Evolutionary conservation across 2,329 filamentous ascomycete genomes (phyloP).

Genomic region (Corinectria fuckeliana): DNA sequence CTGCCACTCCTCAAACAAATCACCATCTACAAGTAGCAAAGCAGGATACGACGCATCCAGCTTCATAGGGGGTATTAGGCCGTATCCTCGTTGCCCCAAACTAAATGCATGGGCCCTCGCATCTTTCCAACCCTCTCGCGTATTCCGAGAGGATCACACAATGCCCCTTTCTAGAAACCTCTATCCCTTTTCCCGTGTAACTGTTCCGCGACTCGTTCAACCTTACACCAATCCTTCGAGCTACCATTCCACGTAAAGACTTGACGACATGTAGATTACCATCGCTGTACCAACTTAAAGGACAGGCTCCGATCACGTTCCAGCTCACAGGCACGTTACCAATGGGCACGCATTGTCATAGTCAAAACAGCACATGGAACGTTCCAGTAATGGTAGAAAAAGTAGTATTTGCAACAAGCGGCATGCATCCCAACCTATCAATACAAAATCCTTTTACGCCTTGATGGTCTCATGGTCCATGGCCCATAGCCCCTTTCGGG

Average conservation of each 20-base stretch:
- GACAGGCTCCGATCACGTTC: background rate
- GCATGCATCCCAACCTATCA: constrained; percentile 37
- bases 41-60: background rate
- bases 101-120: no score
- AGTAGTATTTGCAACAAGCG: constrained; percentile 31
- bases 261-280: background rate
- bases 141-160: background rate
- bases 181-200: background rate
- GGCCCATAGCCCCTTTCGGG: constrained; percentile 26
- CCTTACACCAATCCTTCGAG: background rate
- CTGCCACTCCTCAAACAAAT: background rate
- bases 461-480: constrained; percentile 19
- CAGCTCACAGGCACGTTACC: background rate
- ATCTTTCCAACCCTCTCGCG: background rate
- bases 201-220: background rate
- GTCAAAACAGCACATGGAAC: background rate
- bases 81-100: background rate
- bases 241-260: background rate
- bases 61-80: background rate
- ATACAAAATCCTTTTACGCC: constrained; percentile 37
- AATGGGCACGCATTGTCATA: no score
- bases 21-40: background rate
- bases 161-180: background rate
- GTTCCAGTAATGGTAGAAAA: constrained; percentile 23
- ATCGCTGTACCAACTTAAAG: background rate